Evolutionary conservation across 495 filamentous ascomycete species (phyloP).

Genomic region (Glonium stellatum): DNA sequence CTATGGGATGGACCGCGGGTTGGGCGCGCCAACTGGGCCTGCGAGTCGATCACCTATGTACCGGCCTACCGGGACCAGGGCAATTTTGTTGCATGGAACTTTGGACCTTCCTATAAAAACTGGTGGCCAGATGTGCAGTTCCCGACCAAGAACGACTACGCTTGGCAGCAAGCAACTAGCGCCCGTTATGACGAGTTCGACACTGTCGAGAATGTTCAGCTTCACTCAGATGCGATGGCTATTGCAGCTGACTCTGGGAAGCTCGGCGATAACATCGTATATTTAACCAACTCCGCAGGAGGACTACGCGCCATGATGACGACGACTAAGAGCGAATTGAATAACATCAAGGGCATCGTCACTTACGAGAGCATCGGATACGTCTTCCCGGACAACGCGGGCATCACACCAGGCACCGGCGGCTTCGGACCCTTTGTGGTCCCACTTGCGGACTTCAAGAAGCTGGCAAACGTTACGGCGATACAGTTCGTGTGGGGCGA

Average conservation of each 20-base stretch:
- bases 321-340: slow-evolving; percentile 37
- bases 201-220: slow-evolving; percentile 35
- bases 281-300: slow-evolving; percentile 41
- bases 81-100: slow-evolving; percentile 44
- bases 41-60: slow-evolving; percentile 34
- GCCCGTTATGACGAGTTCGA: slow-evolving; percentile 43
- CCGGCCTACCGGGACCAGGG: slow-evolving; percentile 38
- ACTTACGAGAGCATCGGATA: slow-evolving; percentile 43
- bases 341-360: slow-evolving; percentile 45
- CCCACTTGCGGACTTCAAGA: slow-evolving; percentile 43
- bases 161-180: slow-evolving; percentile 41
- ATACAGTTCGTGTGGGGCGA: slow-evolving; percentile 48
- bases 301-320: slow-evolving; percentile 42
- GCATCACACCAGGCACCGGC: slow-evolving; percentile 30
- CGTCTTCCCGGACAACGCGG: slow-evolving; percentile 40
- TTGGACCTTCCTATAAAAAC: slow-evolving; percentile 36
- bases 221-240: slow-evolving; percentile 39
- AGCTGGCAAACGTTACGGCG: slow-evolving; percentile 37
- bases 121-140: slow-evolving; percentile 45
- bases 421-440: slow-evolving; percentile 38
- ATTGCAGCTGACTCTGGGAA: slow-evolving; percentile 43
- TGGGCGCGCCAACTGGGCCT: slow-evolving; percentile 44
- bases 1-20: slow-evolving; percentile 45
- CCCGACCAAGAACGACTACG: slow-evolving; percentile 32
- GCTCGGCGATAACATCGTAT: slow-evolving; percentile 40